Base-by-base conservation (phyloP, 2,329 filamentous ascomycete species). In the Cytospora chrysosperma region DNA sequence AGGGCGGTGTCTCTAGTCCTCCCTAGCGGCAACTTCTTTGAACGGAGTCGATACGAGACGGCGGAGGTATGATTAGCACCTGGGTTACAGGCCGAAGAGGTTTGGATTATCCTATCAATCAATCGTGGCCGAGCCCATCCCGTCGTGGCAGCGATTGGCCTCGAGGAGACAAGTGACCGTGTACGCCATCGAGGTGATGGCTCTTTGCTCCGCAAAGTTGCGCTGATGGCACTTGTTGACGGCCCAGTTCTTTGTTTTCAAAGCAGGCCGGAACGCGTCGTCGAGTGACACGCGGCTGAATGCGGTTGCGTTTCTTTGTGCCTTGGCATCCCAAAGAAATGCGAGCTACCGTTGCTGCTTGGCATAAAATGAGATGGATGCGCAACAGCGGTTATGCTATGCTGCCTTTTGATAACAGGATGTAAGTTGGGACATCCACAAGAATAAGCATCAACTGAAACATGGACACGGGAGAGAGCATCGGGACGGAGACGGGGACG, bases 381-480 rank as follows among this genome's bases (percentile, higher is more conserved):
- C n/a, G 19, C 43, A 47, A 15, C 37, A 12, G 19, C 9, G 12
- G n/a, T 24, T 12, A 24, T 19, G 37, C 10, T 13, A 40, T 55
- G 28, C 21, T 27, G 56, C 17, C 34, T 34, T 27, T 19, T 3
- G 19, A 59, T 21, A 10, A 12, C 27, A 43, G 17, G 19, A 30
- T 34, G 43, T 21, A 30, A 52, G 51, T 34, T 34, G 37, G 51
- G 43, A 34, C 27, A 37, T 27, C 40, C 37, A 47, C 37, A 15
- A n/a, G 26, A 26, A 61, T n/a, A 34, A 51, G 52, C 15, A 49
- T 24, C 34, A 37, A 19, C 37, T 37, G 21, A 55, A 51, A 12
- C n/a, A 63, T 63, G 61, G 47, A 13, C 34, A 26, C 51, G 27
- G 28, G n/a, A 32, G 40, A 28, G 40, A 30, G 43, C n/a, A n/a